Evolutionary conservation across 331 rosid genomes (phyloP).

Genomic region (Malus hybrid): DNA sequence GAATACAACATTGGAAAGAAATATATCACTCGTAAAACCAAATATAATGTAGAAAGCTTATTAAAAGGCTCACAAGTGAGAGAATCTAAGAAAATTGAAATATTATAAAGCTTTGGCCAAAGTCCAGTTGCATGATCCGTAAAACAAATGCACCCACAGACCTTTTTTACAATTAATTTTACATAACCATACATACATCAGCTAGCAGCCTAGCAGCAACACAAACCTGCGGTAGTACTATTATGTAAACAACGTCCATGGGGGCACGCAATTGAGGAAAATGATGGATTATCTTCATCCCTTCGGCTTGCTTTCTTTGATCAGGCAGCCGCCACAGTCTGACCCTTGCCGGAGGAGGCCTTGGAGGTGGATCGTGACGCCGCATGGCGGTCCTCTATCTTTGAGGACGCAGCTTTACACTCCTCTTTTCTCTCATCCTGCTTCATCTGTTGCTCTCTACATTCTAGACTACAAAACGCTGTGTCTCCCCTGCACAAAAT

Average conservation of each 20-base stretch:
- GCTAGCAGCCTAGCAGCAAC: not conserved
- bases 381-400: constrained; percentile 25
- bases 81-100: not conserved
- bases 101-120: not conserved
- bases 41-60: not conserved
- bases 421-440: constrained; percentile 53
- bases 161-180: not conserved
- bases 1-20: not conserved
- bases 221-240: not conserved
- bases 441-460: constrained; percentile 73
- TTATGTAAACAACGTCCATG: not conserved
- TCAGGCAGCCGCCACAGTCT: constrained; percentile 41
- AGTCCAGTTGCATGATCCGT: not conserved
- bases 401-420: constrained; percentile 9
- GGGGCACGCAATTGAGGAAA: not conserved
- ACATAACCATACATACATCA: not conserved
- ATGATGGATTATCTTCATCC: not conserved
- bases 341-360: constrained; percentile 17
- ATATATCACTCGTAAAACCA: not conserved
- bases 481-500: constrained; percentile 62
- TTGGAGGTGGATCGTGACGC: constrained; percentile 14
- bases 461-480: constrained; percentile 88
- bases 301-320: not conserved
- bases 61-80: not conserved
- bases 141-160: not conserved